Base-by-base conservation (phyloP, 2,329 filamentous ascomycete genomes). In the Fusarium pilosicola region DNA sequence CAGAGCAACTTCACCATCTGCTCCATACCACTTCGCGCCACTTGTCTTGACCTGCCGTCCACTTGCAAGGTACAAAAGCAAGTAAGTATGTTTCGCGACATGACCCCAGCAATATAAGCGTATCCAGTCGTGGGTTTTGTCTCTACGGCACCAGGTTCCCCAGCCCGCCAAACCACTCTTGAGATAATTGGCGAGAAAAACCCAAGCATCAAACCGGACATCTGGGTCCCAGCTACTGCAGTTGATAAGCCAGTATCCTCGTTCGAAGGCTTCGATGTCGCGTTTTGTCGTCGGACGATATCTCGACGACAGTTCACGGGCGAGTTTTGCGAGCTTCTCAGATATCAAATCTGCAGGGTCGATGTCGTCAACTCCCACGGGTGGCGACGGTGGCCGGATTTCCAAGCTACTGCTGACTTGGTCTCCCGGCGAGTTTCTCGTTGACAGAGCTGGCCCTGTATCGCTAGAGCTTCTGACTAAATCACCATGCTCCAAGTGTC, bases 31-130 rank as follows among this genome's bases (percentile, higher is more conserved):
- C 54, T 83, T 83, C 20, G 89, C 84, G 0, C 88, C 88, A 14
- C 88, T 88, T 12, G 84, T 84, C 66, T 88, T 87, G 22, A 95
- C 81, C 68, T 86, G 86, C 38, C 92, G 86, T 63, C 89, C 86
- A 75, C 92, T 96, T 1, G 91, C 92, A 20, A 95, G 82, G 79
- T 93, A 96, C 1, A 97, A 81, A 44, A 95, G 80, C 8, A 96
- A 82, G 80, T 94, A 97, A 39, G 94, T 86, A 76, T 97, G 92
- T 61, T 90, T 87, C 0, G 90, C 89, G 2, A 94, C 84, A 70
- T 92, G 88, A 1, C 93, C 95, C 91, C 93, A 97, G 78, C 93
- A 94, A 79, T 93, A 96, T 3, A 96, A 80, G 39, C 90, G 88
- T 5, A 97, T 80, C 74, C 84, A 86, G 8, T 75, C 79, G 17